phyloP scores from a whole-genome alignment of 1,139 yeast genomes.

The Geotrichum reessii region DNA sequence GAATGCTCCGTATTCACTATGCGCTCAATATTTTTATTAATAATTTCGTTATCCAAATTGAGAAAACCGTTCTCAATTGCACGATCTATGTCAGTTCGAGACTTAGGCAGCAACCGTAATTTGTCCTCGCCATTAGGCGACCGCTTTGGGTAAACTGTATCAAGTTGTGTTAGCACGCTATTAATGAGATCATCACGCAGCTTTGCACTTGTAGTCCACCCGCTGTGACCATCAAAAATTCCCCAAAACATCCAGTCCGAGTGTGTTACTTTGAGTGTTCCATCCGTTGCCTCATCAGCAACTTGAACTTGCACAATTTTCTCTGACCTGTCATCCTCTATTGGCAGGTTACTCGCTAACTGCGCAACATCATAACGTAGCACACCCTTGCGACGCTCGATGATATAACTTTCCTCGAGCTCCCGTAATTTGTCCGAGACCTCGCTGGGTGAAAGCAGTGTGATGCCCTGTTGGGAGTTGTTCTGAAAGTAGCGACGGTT shows the following conservation, averaged over 20 bases:
- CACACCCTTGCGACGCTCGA: conserved; percentile 86
- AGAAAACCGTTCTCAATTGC: conserved; percentile 80
- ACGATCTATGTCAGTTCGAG: conserved; percentile 58
- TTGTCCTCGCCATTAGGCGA: conserved; percentile 26
- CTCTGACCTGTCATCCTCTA: conserved; percentile 90
- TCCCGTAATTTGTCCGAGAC: conserved; percentile 65
- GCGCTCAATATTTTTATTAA: conserved; percentile 63
- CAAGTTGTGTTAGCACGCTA: conserved; percentile 71
- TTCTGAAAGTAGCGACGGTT: background rate
- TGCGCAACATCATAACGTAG: conserved; percentile 87
- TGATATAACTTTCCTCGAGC: conserved; percentile 71
- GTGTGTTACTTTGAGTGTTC: background rate
- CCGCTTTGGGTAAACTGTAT: conserved; percentile 50
- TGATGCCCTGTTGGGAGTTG: conserved; percentile 14
- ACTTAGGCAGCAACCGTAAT: conserved; percentile 52
- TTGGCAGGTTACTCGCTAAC: conserved; percentile 85
- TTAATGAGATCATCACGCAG: conserved; percentile 73
- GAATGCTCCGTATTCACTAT: conserved; percentile 56
- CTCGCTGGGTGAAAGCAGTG: conserved; percentile 61
- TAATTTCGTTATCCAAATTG: conserved; percentile 81
- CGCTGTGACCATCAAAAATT: conserved; percentile 94
- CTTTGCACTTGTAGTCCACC: conserved; percentile 87
- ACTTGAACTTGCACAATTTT: conserved; percentile 62
- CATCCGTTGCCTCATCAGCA: background rate
- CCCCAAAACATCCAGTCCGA: conserved; percentile 95